These are phyloP conservation scores for Chalara sp. DNA, from an alignment of 2,329 filamentous ascomycete species.

Conservation along the genomic window DNA sequence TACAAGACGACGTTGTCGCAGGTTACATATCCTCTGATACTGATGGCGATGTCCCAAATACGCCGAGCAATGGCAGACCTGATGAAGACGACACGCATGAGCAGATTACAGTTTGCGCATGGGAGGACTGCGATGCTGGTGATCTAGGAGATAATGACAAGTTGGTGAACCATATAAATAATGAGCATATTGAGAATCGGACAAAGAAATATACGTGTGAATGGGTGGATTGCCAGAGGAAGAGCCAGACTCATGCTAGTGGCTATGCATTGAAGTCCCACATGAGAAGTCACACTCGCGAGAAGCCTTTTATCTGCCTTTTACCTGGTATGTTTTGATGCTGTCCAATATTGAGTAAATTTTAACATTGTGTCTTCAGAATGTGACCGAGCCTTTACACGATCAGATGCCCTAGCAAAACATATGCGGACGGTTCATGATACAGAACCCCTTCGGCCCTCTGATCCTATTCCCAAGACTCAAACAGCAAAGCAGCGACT, in stretches of 20 bases:
- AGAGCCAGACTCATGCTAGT: slow-evolving; percentile 86
- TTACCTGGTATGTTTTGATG: slow-evolving; percentile 62
- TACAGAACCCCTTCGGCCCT: slow-evolving; percentile 83
- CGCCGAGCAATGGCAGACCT: slow-evolving; percentile 56
- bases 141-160: slow-evolving; percentile 76
- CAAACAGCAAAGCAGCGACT: slow-evolving; percentile 37
- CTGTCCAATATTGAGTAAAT: not conserved
- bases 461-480: slow-evolving; percentile 66
- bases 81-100: slow-evolving; percentile 73
- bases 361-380: slow-evolving; percentile 45
- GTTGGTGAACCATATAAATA: slow-evolving; percentile 78
- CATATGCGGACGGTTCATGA: slow-evolving; percentile 99
- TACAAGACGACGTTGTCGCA: slow-evolving; percentile 38
- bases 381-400: slow-evolving; percentile 93
- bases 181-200: slow-evolving; percentile 86
- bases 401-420: slow-evolving; percentile 92
- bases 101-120: slow-evolving; percentile 71
- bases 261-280: slow-evolving; percentile 95
- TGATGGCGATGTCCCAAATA: slow-evolving; percentile 74
- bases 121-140: slow-evolving; percentile 66
- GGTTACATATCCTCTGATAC: slow-evolving; percentile 84
- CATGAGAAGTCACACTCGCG: slow-evolving; percentile 94
- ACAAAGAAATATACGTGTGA: slow-evolving; percentile 99
- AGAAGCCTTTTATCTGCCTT: slow-evolving; percentile 97
- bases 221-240: slow-evolving; percentile 84